Evolutionary conservation across 441 rosid genomes (phyloP).

Genomic region (Bocquillonia castaneifolia): DNA sequence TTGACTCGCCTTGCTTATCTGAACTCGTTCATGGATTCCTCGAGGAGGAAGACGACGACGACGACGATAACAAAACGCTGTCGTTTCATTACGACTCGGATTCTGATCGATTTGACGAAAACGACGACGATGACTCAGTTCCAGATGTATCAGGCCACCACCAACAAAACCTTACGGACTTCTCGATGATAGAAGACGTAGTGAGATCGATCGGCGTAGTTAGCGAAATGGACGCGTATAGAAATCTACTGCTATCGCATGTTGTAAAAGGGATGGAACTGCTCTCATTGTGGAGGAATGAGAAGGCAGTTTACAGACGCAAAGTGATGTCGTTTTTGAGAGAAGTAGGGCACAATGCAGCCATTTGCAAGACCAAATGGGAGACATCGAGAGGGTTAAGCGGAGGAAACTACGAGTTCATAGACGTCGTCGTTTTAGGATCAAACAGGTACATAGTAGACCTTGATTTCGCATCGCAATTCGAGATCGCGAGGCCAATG

Average conservation of each 20-base stretch:
- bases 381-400: slow-evolving; percentile 44
- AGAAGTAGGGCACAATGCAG: slow-evolving; percentile 66
- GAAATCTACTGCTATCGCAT: slow-evolving; percentile 35
- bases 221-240: slow-evolving; percentile 35
- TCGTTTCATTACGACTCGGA: slow-evolving; percentile 39
- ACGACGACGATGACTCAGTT: too few species aligned
- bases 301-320: slow-evolving; percentile 38
- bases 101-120: slow-evolving; percentile 32
- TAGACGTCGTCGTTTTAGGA: slow-evolving; percentile 54
- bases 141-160: too few species aligned
- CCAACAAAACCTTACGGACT: slow-evolving; percentile 30
- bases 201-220: slow-evolving; percentile 13
- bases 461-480: slow-evolving; percentile 58
- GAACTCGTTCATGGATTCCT: slow-evolving; percentile 78
- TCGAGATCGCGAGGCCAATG: slow-evolving; percentile 79
- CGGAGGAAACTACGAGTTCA: slow-evolving; percentile 69
- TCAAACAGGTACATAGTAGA: slow-evolving; percentile 54
- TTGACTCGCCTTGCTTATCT: slow-evolving; percentile 53
- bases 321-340: slow-evolving; percentile 50
- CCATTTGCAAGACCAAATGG: slow-evolving; percentile 72
- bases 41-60: slow-evolving; percentile 34
- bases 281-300: slow-evolving; percentile 32
- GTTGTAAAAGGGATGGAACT: slow-evolving; percentile 44
- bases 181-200: slow-evolving; percentile 23
- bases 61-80: too few species aligned